These are phyloP conservation scores for Oryza coarctata DNA, from an alignment of 176 grass and related monocot genomes.

Conservation along the genomic window DNA sequence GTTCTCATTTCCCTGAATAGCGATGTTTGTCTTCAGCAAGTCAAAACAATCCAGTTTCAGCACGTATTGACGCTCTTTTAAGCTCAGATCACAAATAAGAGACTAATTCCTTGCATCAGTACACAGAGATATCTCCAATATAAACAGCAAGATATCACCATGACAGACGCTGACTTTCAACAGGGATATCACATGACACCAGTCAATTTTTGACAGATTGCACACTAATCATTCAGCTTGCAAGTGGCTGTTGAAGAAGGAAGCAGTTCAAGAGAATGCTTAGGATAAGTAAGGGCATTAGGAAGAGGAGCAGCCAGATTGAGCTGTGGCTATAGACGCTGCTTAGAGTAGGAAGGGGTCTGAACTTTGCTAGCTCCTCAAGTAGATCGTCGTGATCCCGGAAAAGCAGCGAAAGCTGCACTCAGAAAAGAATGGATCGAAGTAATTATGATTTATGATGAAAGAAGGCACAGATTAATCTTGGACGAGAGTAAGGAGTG, in stretches of 20 bases:
- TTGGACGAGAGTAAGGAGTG: background rate
- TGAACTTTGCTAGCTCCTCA: constrained; percentile 53
- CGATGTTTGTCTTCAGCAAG: background rate
- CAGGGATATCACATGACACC: background rate
- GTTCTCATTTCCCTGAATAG: background rate
- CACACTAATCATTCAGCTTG: background rate
- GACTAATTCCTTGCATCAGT: background rate
- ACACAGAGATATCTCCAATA: background rate
- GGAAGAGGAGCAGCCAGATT: constrained; percentile 56
- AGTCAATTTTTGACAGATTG: background rate
- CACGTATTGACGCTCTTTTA: background rate
- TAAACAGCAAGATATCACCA: background rate
- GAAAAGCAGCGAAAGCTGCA: constrained; percentile 53
- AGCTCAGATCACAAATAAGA: background rate
- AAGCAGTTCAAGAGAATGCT: constrained; percentile 46
- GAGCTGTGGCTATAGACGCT: constrained; percentile 34
- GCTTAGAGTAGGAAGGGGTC: constrained; percentile 41
- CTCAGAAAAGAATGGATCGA: constrained; percentile 5
- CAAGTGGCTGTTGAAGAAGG: constrained; percentile 27
- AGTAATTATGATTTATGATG: constrained; percentile 9
- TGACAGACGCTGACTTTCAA: background rate
- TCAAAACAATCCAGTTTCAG: background rate
- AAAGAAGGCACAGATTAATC: background rate
- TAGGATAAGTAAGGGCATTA: constrained; percentile 53
- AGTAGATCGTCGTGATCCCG: constrained; percentile 55